These are phyloP conservation scores for Oxyria digyna DNA, from an alignment of 148 eudicot species.

Conservation along the genomic window DNA sequence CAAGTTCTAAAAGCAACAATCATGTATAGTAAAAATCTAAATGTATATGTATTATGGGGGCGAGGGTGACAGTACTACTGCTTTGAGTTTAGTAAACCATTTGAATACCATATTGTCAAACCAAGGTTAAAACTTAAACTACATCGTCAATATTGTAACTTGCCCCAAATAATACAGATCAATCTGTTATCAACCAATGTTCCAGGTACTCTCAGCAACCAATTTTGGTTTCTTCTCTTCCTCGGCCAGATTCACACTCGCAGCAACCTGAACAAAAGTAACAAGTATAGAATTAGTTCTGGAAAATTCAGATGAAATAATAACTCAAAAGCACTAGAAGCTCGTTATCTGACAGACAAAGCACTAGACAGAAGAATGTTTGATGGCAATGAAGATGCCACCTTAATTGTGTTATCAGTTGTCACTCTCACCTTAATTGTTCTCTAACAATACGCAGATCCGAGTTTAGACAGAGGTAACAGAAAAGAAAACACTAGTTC, in stretches of 20 bases:
- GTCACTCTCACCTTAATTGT: not conserved
- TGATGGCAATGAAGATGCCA: not conserved
- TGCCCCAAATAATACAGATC: not conserved
- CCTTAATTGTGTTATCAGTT: not conserved
- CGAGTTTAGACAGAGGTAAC: not conserved
- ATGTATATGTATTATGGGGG: not conserved
- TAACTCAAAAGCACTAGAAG: not conserved
- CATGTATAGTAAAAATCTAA: not conserved
- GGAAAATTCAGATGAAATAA: not conserved
- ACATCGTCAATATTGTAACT: not conserved
- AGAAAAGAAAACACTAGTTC: not conserved
- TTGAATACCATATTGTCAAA: not conserved
- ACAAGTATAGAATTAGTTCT: not conserved
- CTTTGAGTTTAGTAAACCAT: not conserved
- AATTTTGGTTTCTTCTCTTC: constrained; percentile 33
- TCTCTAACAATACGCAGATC: not conserved
- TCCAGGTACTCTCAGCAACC: constrained; percentile 49
- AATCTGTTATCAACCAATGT: constrained; percentile 15
- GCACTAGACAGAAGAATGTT: not conserved
- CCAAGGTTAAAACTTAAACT: not conserved
- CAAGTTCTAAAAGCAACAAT: not conserved
- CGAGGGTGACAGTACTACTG: not conserved
- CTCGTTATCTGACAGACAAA: not conserved
- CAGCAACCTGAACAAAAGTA: constrained; percentile 28
- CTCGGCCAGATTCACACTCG: constrained; percentile 44